Evolutionary conservation across 2,329 filamentous ascomycete species (phyloP), one percentile per base, ranked within the genome.

Genomic region (Penicillium sp.): DNA sequence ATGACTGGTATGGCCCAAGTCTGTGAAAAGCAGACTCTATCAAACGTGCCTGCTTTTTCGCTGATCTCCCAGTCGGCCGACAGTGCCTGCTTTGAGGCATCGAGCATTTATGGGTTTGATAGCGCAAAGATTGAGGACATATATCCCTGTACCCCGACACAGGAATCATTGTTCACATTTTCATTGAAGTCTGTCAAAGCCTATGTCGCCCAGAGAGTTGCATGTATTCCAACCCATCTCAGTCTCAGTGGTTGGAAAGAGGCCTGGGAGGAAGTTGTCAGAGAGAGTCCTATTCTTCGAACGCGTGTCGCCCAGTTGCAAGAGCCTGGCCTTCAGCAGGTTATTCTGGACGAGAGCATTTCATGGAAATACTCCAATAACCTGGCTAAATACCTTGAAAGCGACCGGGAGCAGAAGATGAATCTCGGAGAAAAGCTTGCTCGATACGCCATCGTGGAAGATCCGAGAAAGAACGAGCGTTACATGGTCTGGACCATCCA

Each of bases 401-500:
- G 52, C 18, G 65, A 70, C 39, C 51, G 59, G 32, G 54, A 47
- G 8, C 54, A 68, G 45, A 57, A 55, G 42, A 68, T 73, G 68
- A 58, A 68, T 32, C 62, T 75, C 26, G 70, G 71, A 20, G 55
- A 68, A 45, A 58, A 58, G n/a, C 63, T 75, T 1, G 67, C 69
- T 37, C 66, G 71, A 26, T 72, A 71, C 49, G 66, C 67, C 5
- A 67, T 75, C 36, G 53, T 75, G 12, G 52, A 61, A 20, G 43
- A 62, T 26, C 20, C 36, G 13, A 54, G 48, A 7, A 55, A 65
- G 15, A 59, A 58, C 20, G 68, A 62, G 41, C 57, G 60, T 12
- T 71, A 77, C 49, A 74, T 81, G 55, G 68, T 80, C 20, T 78
- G 77, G 67, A 80, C 78, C 0, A 71, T 79, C 42, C 79, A 81